These are phyloP conservation scores for Phaseolus coccineus DNA, from an alignment of 331 rosid genomes.

Conservation along the genomic window DNA sequence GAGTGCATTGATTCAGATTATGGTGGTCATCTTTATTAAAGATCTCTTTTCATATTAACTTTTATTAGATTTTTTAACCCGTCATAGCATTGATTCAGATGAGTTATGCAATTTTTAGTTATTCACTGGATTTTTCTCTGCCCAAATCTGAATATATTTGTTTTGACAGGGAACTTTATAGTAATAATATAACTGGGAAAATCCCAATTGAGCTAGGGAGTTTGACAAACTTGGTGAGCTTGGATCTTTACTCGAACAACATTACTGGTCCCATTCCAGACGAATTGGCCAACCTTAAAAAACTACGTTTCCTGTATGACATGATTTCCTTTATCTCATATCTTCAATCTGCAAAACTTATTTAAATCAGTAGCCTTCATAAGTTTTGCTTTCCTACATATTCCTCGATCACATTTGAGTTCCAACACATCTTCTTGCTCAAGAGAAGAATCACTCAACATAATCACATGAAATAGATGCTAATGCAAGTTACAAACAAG, in stretches of 20 bases:
- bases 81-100: background rate
- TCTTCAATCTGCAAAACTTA: slow-evolving; percentile 26
- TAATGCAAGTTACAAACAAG: background rate
- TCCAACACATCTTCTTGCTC: slow-evolving; percentile 16
- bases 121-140: slow-evolving; percentile 17
- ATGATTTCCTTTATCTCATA: slow-evolving; percentile 54
- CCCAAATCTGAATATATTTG: slow-evolving; percentile 16
- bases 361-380: slow-evolving; percentile 3
- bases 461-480: slow-evolving; percentile 14
- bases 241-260: slow-evolving; percentile 87
- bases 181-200: slow-evolving; percentile 74
- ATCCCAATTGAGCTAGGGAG: slow-evolving; percentile 85
- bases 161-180: slow-evolving; percentile 85
- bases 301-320: slow-evolving; percentile 90
- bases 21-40: background rate
- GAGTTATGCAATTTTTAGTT: background rate
- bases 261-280: slow-evolving; percentile 68
- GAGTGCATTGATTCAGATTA: background rate
- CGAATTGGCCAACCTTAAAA: slow-evolving; percentile 66
- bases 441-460: slow-evolving; percentile 12
- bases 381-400: background rate
- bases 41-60: background rate
- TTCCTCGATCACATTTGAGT: background rate
- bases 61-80: background rate
- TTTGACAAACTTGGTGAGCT: slow-evolving; percentile 87